Conservation (phyloP, 2,329 filamentous ascomycete genomes). For the Exophiala xenobiotica region DNA sequence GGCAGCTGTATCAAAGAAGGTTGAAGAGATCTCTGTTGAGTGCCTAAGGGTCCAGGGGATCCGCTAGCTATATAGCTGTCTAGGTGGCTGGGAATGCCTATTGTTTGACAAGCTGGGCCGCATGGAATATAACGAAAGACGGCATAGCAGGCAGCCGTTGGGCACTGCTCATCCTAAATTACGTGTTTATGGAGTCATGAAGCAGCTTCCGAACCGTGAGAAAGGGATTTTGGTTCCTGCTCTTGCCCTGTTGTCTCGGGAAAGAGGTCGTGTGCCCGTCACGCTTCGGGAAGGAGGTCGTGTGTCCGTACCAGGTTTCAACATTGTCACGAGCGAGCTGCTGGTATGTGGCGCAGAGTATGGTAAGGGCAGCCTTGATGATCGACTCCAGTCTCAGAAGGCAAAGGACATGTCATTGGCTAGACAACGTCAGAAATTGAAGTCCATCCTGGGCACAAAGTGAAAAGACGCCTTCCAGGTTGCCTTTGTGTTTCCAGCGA, state of each 20-base stretch:
- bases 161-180: background rate
- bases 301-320: background rate
- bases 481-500: background rate
- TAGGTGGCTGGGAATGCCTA: too few relatives aligned
- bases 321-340: too few relatives aligned
- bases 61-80: too few relatives aligned
- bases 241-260: too few relatives aligned
- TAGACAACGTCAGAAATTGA: too few relatives aligned
- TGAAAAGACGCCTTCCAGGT: background rate
- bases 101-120: too few relatives aligned
- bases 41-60: too few relatives aligned
- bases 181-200: background rate
- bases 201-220: background rate
- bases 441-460: too few relatives aligned
- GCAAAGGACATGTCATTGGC: too few relatives aligned
- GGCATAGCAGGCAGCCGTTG: background rate
- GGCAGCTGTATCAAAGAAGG: background rate
- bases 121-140: background rate
- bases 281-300: background rate
- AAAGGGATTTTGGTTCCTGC: background rate
- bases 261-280: background rate
- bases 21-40: too few relatives aligned
- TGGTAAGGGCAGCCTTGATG: background rate
- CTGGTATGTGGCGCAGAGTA: too few relatives aligned
- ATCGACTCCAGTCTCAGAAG: too few relatives aligned